Evolutionary conservation across 805 yeast species (phyloP), one percentile per base, ranked within the genome.

Genomic region (Spathaspora gorwiae): DNA sequence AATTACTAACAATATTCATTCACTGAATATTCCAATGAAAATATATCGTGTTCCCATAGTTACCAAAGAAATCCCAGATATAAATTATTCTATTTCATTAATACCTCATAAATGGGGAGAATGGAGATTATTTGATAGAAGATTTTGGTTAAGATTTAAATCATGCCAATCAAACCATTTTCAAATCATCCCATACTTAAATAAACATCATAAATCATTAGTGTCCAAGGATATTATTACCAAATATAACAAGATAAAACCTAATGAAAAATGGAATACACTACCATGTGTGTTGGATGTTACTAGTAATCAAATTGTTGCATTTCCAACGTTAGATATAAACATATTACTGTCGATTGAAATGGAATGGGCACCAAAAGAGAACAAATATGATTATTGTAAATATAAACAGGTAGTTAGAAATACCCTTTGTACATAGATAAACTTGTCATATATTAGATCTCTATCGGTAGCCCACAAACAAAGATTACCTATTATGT

Each of bases 61-160:
- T 9, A 46, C 46, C 11, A 47, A 47, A 13, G 60, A 56, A 4
- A 14, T 39, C 13, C 27, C 11, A 14, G 33, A 35, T 8, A 40
- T 47, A 7, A 36, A 42, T 9, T 26, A 26, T 4, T 13, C 19
- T 2, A 2, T 39, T 6, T 24, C n/a, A 1, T 29, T 29, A 29
- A 33, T 50, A 9, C 15, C 35, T 9, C 24, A 37, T 6, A 46
- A 54, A 0, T 52, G 65, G 58, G 43, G 62, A n/a, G 53, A 56
- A 0, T 66, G 73, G 70, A 26, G 58, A 4, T 48, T 66, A 2
- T 75, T 64, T 50, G 79, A 75, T 46, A 59, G 66, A 43, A 54
- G 75, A 39, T 71, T 58, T 43, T 70, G 75, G 75, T 43, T 73
- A 15, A 43, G 63, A 26, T 39, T 54, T 31, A 50, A 40, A 26